Evolutionary conservation across 208 protist species (phyloP).

Genomic region (Acanthamoeba triangularis): DNA sequence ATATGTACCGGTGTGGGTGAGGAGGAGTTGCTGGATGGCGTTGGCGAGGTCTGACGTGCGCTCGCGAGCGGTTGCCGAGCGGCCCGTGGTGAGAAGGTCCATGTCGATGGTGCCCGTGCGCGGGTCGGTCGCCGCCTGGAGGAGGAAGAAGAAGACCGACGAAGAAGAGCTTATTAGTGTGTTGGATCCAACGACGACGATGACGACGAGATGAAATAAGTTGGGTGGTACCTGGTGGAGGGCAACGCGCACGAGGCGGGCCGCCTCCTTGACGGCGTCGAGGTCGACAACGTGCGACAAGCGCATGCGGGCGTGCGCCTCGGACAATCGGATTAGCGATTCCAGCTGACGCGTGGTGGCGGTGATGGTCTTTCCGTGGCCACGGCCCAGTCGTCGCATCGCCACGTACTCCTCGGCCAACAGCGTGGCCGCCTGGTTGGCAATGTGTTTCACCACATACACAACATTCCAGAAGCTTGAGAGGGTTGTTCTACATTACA

Average conservation of each 20-base stretch:
- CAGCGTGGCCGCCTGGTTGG: neutral
- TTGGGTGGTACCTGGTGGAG: constrained; percentile 75
- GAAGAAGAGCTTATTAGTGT: neutral
- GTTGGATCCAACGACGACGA: neutral
- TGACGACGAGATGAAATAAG: neutral
- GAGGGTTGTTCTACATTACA: too few species aligned
- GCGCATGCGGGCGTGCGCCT: constrained; percentile 89
- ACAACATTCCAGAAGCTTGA: neutral
- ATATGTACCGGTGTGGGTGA: neutral
- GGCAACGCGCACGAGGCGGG: constrained; percentile 83
- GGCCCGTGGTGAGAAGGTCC: constrained; percentile 83
- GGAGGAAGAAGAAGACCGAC: too few species aligned
- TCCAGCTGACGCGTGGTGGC: constrained; percentile 99
- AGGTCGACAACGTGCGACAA: constrained; percentile 79
- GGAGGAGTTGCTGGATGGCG: constrained; percentile 40
- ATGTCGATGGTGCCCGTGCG: constrained; percentile 90
- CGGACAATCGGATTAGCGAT: constrained; percentile 98
- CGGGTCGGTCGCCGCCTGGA: constrained; percentile 88
- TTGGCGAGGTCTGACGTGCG: constrained; percentile 24
- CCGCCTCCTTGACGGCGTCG: constrained; percentile 88
- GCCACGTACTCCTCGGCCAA: constrained; percentile 85
- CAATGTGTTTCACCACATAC: too few species aligned
- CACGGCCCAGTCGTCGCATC: constrained; percentile 94
- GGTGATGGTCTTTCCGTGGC: constrained; percentile 95
- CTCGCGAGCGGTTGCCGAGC: neutral